These are phyloP conservation scores for Erythrobasidium hasegawianum DNA, from an alignment of 1,284 basidiomycete genomes.

Conservation along the genomic window DNA sequence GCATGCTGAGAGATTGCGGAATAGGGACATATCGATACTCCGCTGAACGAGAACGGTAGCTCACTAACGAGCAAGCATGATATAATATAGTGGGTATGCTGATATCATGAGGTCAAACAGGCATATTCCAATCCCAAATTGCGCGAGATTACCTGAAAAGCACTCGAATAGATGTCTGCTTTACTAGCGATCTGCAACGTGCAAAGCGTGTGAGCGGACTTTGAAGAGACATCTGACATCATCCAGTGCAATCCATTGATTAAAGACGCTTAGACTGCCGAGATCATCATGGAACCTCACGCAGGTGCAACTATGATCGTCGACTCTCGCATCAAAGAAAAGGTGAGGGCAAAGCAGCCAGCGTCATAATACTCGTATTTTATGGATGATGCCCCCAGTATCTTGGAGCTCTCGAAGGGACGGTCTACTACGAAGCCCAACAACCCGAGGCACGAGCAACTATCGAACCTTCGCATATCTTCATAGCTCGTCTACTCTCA, in stretches of 20 bases:
- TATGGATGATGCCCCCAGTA: no score
- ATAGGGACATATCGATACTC: conserved; percentile 40
- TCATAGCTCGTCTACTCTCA: conserved; percentile 36
- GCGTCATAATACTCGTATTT: no score
- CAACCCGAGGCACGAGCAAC: conserved; percentile 26
- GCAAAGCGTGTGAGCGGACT: conserved; percentile 30
- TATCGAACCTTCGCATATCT: conserved; percentile 34
- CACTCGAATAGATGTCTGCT: conserved; percentile 35
- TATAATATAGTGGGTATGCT: conserved; percentile 19
- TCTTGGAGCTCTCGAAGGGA: conserved; percentile 36
- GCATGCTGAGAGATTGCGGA: neutral
- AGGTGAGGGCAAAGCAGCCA: conserved; percentile 16
- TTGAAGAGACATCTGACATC: no score
- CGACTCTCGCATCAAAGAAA: neutral
- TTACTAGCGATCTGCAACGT: conserved; percentile 37
- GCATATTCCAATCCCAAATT: neutral
- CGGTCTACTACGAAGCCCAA: conserved; percentile 32
- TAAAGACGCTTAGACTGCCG: no score
- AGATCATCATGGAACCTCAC: conserved; percentile 38
- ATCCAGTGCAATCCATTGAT: no score
- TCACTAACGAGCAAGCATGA: neutral
- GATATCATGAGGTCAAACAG: no score
- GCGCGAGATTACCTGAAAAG: neutral
- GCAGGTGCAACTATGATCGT: neutral
- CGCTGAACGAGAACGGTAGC: conserved; percentile 39